Evolutionary conservation across 2,329 filamentous ascomycete species (phyloP), one percentile per base, ranked within the genome.

Genomic region (Monosporascus sp.): DNA sequence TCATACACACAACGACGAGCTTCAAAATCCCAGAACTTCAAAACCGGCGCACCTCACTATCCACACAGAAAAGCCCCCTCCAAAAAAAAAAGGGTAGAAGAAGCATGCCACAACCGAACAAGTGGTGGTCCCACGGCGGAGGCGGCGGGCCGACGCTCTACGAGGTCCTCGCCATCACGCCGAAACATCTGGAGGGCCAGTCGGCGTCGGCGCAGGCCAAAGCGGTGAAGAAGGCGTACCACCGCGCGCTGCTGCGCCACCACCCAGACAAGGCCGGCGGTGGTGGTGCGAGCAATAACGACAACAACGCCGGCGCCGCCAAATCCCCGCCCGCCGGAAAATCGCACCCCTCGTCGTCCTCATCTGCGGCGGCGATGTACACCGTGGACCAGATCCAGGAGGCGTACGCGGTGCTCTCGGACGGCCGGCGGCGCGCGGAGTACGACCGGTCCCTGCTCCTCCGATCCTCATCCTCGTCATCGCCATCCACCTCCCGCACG

Each of bases 371-470:
- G 4, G 48, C 51, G 48, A 37, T 56, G 24, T 82, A 75, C 66
- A 80, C 81, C 2, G 71, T 88, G 54, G 84, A 88, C 67, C 80
- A 87, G 62, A 87, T 88, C 64, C 77, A 80, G 48, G 66, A 74
- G 39, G 85, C 85, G 43, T 85, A 80, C 68, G 72, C 71, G 9
- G 72, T 78, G 0, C 76, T 88, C 47, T 82, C 81, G 11, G 73
- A 76, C 54, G 70, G 76, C 3, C 60, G 64, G 45, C 71, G 73
- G 48, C 77, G 81, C 49, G 67, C 70, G 3, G 72, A 76, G 44
- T 87, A 87, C 70, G 79, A 86, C 64, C 68, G 71, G 7, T 65
- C 72, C 14, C 69, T 85, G 38, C 70, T 72, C 31, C 65, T 70
- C 47, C n/a, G 9, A 37, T 17, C 49, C 22, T 48, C 58, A 25